These are phyloP conservation scores for Hanseniaspora nectarophila DNA, from an alignment of 805 yeast genomes.

Conservation along the genomic window DNA sequence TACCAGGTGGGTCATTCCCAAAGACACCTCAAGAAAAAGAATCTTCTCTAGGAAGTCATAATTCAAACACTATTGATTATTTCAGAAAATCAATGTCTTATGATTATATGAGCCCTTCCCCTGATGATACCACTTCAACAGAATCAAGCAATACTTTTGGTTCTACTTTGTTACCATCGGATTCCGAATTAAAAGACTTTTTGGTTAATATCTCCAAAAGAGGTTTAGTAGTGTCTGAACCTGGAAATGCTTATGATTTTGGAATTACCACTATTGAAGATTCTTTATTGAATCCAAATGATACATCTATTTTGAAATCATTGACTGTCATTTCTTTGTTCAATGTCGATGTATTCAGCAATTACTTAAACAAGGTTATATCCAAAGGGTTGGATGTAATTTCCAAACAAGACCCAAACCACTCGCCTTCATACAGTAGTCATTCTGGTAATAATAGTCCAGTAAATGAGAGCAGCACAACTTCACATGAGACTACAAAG, in stretches of 20 bases:
- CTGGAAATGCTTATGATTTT: constrained; percentile 2
- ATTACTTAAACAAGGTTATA: constrained; percentile 5
- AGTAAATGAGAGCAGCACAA: neutral
- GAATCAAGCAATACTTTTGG: neutral
- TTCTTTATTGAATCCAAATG: constrained; percentile 4
- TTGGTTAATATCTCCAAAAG: neutral
- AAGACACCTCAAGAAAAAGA: neutral
- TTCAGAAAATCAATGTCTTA: neutral
- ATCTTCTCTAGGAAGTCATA: neutral
- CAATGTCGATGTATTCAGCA: constrained; percentile 13
- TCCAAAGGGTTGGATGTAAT: constrained; percentile 1
- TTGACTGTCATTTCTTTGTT: constrained; percentile 5
- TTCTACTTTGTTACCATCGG: neutral
- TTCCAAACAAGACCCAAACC: neutral
- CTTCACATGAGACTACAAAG: neutral
- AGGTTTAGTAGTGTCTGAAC: neutral
- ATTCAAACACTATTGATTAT: neutral
- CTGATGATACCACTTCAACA: neutral
- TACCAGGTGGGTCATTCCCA: neutral
- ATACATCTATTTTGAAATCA: neutral
- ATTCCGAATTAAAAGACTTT: neutral
- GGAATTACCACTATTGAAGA: neutral
- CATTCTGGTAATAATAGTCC: too few relatives aligned
- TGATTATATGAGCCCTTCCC: neutral
- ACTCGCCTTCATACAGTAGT: neutral